These are phyloP conservation scores for Dalbergia cochinchinensis DNA, from an alignment of 306 rosid genomes.

Conservation along the genomic window DNA sequence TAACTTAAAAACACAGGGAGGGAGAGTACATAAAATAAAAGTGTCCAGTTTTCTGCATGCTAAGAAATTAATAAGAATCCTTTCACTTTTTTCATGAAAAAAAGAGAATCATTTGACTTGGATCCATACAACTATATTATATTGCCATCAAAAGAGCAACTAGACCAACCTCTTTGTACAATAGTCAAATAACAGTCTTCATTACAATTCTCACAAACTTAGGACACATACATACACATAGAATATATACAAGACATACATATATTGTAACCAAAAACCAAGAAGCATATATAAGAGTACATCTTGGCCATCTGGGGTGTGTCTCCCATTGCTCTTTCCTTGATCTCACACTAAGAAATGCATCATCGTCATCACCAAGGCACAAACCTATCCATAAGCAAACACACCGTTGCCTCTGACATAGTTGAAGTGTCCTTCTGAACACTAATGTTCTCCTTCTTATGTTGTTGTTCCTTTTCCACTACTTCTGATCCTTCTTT, in stretches of 20 bases:
- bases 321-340: not conserved
- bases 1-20: not conserved
- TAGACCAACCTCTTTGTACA: not conserved
- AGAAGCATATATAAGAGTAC: not conserved
- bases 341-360: not conserved
- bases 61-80: not conserved
- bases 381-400: slow-evolving; percentile 91
- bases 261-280: not conserved
- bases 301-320: not conserved
- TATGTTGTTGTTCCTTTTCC: slow-evolving; percentile 27
- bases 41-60: not conserved
- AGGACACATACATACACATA: not conserved
- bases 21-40: not conserved
- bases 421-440: slow-evolving; percentile 46
- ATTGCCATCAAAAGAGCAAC: not conserved
- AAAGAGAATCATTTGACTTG: not conserved
- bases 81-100: not conserved
- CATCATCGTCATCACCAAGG: slow-evolving; percentile 60
- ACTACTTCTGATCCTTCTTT: slow-evolving; percentile 48
- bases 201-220: not conserved
- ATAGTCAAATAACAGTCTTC: not conserved
- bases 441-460: slow-evolving; percentile 17
- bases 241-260: slow-evolving; percentile 14
- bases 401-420: slow-evolving; percentile 73
- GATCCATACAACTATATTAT: slow-evolving; percentile 12